Percentiles rank a stretch among this genome's conserved stretches.
These are phyloP conservation scores for Metschnikowia hibisci DNA, from an alignment of 805 yeast genomes.

Conservation along the genomic window DNA sequence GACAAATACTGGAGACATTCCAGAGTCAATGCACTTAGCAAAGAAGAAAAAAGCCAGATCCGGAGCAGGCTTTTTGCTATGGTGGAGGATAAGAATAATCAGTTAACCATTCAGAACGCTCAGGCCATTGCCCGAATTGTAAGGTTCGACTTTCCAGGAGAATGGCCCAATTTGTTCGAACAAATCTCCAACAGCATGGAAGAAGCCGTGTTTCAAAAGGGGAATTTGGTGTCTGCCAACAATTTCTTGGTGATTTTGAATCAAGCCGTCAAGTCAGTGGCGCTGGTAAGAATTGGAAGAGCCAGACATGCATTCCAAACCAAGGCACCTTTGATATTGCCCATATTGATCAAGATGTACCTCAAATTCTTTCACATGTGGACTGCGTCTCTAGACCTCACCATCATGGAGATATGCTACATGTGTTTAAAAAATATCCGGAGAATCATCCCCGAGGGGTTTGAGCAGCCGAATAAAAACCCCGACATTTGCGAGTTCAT, in stretches of 20 bases:
- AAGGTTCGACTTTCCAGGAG: slow-evolving; percentile 78
- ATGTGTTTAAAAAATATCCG: slow-evolving; percentile 70
- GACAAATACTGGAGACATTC: slow-evolving; percentile 82
- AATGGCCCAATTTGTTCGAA: slow-evolving; percentile 82
- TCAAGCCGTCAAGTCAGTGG: slow-evolving; percentile 70
- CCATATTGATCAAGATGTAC: slow-evolving; percentile 59
- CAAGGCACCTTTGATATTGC: slow-evolving; percentile 60
- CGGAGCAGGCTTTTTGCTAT: slow-evolving; percentile 53
- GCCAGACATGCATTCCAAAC: slow-evolving; percentile 74
- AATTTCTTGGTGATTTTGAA: slow-evolving; percentile 66
- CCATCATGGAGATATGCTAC: slow-evolving; percentile 71
- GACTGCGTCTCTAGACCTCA: slow-evolving; percentile 48
- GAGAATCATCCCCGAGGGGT: slow-evolving; percentile 72
- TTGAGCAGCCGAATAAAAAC: slow-evolving; percentile 62
- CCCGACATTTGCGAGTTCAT: slow-evolving; percentile 59
- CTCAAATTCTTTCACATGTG: slow-evolving; percentile 57
- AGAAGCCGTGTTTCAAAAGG: slow-evolving; percentile 36
- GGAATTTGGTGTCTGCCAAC: slow-evolving; percentile 51
- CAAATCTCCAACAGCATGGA: slow-evolving; percentile 48
- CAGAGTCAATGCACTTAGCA: slow-evolving; percentile 45
- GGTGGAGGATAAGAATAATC: slow-evolving; percentile 67
- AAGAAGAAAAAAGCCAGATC: slow-evolving; percentile 69
- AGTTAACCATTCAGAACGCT: slow-evolving; percentile 78
- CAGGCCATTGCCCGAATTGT: slow-evolving; percentile 75
- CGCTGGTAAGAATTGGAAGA: slow-evolving; percentile 78